Conservation (phyloP, 768 basidiomycete genomes). For the Naganishia vishniacii region DNA sequence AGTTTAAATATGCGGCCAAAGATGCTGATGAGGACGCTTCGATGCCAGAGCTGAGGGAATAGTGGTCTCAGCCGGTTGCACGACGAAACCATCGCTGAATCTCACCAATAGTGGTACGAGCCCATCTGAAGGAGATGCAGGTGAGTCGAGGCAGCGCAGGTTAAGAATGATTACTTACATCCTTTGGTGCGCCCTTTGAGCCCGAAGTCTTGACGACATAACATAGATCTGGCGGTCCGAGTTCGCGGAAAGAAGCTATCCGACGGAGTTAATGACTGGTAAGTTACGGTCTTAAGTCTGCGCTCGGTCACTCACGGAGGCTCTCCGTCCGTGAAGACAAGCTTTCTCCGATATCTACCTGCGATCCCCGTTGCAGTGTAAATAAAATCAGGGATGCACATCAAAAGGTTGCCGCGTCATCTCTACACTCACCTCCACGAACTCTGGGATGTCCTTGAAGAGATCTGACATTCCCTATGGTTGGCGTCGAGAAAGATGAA, state of each 20-base stretch:
- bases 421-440: slow-evolving; percentile 70
- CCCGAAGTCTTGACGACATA: slow-evolving; percentile 92
- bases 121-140: slow-evolving; percentile 58
- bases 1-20: slow-evolving; percentile 96
- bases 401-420: not conserved
- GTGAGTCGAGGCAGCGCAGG: not conserved
- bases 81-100: not conserved
- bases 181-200: slow-evolving; percentile 66
- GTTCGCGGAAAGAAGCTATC: slow-evolving; percentile 86
- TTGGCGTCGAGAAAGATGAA: not conserved
- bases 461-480: slow-evolving; percentile 52
- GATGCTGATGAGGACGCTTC: slow-evolving; percentile 97
- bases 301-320: slow-evolving; percentile 60
- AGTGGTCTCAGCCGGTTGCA: not conserved
- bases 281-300: slow-evolving; percentile 27
- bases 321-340: slow-evolving; percentile 85
- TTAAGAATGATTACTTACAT: slow-evolving; percentile 55
- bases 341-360: slow-evolving; percentile 80
- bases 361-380: not conserved
- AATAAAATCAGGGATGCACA: not conserved
- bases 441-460: slow-evolving; percentile 79
- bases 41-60: slow-evolving; percentile 75
- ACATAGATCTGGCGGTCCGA: slow-evolving; percentile 93
- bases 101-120: slow-evolving; percentile 76
- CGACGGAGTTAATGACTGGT: not conserved